A percentile compares a stretch with the other conserved stretches of the same genome.
Conservation (phyloP, 345 rosid genomes). For the Moricandia moricandioides region DNA sequence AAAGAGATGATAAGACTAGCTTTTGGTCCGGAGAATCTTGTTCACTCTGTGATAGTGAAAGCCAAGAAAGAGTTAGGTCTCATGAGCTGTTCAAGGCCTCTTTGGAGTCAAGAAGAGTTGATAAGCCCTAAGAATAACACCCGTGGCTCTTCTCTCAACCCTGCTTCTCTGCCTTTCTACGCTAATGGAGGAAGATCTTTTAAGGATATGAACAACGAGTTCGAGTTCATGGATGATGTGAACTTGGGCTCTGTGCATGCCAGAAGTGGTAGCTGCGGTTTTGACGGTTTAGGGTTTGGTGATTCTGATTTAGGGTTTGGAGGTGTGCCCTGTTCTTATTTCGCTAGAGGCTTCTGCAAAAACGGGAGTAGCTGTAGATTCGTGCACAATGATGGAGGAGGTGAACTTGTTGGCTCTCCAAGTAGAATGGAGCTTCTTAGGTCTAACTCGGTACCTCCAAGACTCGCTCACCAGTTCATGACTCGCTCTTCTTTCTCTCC, state of each 20-base stretch:
- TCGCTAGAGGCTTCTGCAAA: slow-evolving; percentile 88
- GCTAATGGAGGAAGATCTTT: slow-evolving; percentile 46
- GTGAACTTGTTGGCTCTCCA: slow-evolving; percentile 59
- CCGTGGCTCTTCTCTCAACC: slow-evolving; percentile 46
- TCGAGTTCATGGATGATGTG: slow-evolving; percentile 64
- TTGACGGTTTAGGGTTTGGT: slow-evolving; percentile 64
- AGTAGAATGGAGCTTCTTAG: slow-evolving; percentile 78
- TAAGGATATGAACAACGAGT: slow-evolving; percentile 53
- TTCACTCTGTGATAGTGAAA: slow-evolving; percentile 65
- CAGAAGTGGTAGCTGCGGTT: slow-evolving; percentile 67
- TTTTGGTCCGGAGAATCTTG: slow-evolving; percentile 77
- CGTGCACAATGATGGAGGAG: slow-evolving; percentile 56
- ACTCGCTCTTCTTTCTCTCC: slow-evolving; percentile 61
- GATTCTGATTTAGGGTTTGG: slow-evolving; percentile 67
- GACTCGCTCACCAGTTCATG: slow-evolving; percentile 66
- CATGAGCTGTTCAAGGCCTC: slow-evolving; percentile 41
- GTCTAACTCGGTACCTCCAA: slow-evolving; percentile 72
- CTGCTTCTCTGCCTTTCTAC: slow-evolving; percentile 68
- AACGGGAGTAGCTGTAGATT: slow-evolving; percentile 85
- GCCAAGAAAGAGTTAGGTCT: slow-evolving; percentile 73
- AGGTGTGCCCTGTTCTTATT: slow-evolving; percentile 86
- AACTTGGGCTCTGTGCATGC: slow-evolving; percentile 49
- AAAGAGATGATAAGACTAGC: slow-evolving; percentile 93
- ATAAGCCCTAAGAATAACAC: slow-evolving; percentile 43
- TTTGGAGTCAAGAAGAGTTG: slow-evolving; percentile 53